A percentile compares a stretch with the other conserved stretches of the same genome.
Conservation (phyloP, 805 yeast species). For the Kuraishia borneana region DNA sequence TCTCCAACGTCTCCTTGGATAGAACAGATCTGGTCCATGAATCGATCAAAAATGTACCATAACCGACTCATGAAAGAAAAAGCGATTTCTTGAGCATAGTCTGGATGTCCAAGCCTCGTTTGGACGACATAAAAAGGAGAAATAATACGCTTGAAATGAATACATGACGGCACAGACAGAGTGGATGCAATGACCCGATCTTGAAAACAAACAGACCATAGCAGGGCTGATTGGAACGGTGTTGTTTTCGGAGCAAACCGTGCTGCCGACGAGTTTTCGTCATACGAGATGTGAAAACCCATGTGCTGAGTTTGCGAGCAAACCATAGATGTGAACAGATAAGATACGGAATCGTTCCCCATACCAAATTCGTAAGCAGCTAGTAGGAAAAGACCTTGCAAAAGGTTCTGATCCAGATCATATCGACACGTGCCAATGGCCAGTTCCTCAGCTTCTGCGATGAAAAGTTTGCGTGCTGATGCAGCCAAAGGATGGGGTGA, state of each 20-base stretch:
- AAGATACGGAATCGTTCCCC: slow-evolving; percentile 18
- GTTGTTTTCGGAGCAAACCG: slow-evolving; percentile 13
- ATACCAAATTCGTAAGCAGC: slow-evolving; percentile 20
- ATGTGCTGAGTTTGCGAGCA: slow-evolving; percentile 22
- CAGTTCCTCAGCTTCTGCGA: slow-evolving; percentile 14
- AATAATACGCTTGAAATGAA: slow-evolving; percentile 21
- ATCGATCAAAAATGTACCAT: slow-evolving; percentile 21
- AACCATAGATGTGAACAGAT: slow-evolving; percentile 17
- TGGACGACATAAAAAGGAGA: slow-evolving; percentile 17
- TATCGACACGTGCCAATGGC: slow-evolving; percentile 12
- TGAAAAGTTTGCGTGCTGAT: slow-evolving; percentile 8
- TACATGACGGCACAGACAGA: slow-evolving; percentile 18
- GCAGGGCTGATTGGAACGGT: slow-evolving; percentile 14
- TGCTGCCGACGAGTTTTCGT: slow-evolving; percentile 9
- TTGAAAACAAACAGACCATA: slow-evolving; percentile 21
- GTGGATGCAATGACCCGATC: slow-evolving; percentile 16
- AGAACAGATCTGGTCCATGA: slow-evolving; percentile 21
- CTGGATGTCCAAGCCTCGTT: slow-evolving; percentile 4
- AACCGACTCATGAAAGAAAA: slow-evolving; percentile 16
- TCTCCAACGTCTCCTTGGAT: slow-evolving; percentile 21
- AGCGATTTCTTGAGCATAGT: slow-evolving; percentile 12
- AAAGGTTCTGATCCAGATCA: slow-evolving; percentile 11
- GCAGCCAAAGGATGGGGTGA: slow-evolving; percentile 9
- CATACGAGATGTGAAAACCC: slow-evolving; percentile 19
- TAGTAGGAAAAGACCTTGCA: slow-evolving; percentile 14